Conservation (phyloP, 768 basidiomycete species). For the Lentinula boryana region DNA sequence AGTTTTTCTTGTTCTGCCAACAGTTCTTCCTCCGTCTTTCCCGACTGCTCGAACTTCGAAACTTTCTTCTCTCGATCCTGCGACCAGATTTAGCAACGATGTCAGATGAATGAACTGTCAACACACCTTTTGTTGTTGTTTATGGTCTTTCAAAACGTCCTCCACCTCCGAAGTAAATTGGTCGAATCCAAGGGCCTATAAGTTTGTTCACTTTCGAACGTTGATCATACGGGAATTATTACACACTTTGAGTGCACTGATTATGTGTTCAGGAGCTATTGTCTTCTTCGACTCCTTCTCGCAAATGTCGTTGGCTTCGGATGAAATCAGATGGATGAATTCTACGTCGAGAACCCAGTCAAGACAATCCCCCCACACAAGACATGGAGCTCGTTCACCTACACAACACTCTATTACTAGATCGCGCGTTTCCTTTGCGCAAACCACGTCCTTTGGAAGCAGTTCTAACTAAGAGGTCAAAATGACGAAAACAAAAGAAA, state of each 20-base stretch:
- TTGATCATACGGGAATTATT: not conserved
- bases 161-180: constrained; percentile 86
- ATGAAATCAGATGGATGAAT: constrained; percentile 96
- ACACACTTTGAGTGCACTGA: constrained; percentile 80
- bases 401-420: constrained; percentile 98
- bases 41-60: constrained; percentile 82
- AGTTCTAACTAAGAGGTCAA: constrained; percentile 53
- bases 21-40: constrained; percentile 88
- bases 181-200: constrained; percentile 87
- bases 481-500: constrained; percentile 7
- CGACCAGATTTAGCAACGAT: constrained; percentile 8
- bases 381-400: constrained; percentile 58
- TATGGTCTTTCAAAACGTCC: constrained; percentile 92
- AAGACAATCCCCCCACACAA: not conserved
- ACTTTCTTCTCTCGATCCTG: constrained; percentile 91
- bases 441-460: constrained; percentile 80
- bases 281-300: constrained; percentile 99
- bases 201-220: not conserved
- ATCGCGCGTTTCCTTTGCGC: constrained; percentile 95
- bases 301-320: constrained; percentile 96
- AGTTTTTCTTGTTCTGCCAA: constrained; percentile 82
- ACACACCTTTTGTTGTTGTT: constrained; percentile 85
- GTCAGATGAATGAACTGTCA: not conserved
- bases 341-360: constrained; percentile 44
- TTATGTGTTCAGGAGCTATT: constrained; percentile 96